Conservation (phyloP, 306 rosid species). For the Senna tora region DNA sequence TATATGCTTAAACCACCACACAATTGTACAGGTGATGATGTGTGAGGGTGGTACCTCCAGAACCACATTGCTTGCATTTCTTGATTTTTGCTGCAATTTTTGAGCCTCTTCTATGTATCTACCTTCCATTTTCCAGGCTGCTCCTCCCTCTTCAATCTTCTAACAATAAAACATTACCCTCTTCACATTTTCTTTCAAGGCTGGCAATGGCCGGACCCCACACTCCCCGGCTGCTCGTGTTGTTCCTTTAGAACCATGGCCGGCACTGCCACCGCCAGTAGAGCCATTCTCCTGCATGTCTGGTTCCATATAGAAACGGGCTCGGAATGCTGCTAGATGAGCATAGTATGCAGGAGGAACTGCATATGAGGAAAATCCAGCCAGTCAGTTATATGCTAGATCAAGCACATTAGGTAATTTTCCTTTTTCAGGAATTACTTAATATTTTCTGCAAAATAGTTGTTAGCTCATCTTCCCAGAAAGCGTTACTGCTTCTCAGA, state of each 20-base stretch:
- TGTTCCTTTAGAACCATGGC: conserved; percentile 56
- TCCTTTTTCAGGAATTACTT: not conserved
- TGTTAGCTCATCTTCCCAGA: not conserved
- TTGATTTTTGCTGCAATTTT: conserved; percentile 39
- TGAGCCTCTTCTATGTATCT: conserved; percentile 31
- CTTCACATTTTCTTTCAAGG: conserved; percentile 91
- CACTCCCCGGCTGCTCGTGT: conserved; percentile 58
- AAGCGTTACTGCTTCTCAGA: not conserved
- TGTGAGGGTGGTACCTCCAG: not conserved
- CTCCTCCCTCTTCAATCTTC: conserved; percentile 23
- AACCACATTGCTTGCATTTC: conserved; percentile 30
- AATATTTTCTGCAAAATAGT: not conserved
- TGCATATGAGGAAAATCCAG: conserved; percentile 43
- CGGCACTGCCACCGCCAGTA: conserved; percentile 37
- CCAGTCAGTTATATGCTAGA: not conserved
- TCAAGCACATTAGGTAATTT: not conserved
- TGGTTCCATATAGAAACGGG: conserved; percentile 92
- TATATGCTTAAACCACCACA: conserved; percentile 16
- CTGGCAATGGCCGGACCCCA: conserved; percentile 91
- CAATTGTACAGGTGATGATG: conserved; percentile 40
- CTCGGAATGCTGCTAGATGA: conserved; percentile 93
- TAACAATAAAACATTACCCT: conserved; percentile 97
- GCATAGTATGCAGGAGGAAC: conserved; percentile 97
- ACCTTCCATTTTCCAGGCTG: conserved; percentile 15
- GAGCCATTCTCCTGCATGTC: conserved; percentile 79